These are phyloP conservation scores for Coemansia sp. DNA, from an alignment of 192 early-diverging fungal genomes.

Conservation along the genomic window DNA sequence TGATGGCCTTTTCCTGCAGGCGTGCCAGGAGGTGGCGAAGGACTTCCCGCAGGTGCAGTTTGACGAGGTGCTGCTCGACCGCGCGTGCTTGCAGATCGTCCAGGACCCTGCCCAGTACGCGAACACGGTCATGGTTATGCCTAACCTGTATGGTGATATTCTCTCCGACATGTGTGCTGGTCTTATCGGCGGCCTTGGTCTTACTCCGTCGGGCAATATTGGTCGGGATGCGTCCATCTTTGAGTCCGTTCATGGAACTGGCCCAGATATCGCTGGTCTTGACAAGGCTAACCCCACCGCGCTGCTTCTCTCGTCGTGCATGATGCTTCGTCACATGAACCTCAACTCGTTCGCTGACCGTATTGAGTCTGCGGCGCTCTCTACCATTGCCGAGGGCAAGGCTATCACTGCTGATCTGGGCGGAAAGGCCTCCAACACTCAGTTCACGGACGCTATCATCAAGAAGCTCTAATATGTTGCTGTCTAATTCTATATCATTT, in stretches of 20 bases:
- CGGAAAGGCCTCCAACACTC: conserved; percentile 76
- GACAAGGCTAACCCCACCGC: conserved; percentile 96
- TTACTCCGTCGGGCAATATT: conserved; percentile 99
- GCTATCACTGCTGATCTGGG: conserved; percentile 88
- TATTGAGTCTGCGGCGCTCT: conserved; percentile 90
- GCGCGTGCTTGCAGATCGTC: conserved; percentile 92
- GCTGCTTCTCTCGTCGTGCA: conserved; percentile 88
- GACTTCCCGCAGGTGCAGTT: conserved; percentile 92
- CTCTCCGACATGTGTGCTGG: conserved; percentile 97
- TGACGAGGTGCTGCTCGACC: conserved; percentile 90
- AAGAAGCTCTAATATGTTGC: conserved; percentile 43
- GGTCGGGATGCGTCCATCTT: conserved; percentile 97
- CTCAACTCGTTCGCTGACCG: conserved; percentile 74
- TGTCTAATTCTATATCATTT: neutral
- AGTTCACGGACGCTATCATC: conserved; percentile 88
- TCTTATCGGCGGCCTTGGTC: conserved; percentile 95
- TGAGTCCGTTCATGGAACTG: conserved; percentile 93
- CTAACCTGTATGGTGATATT: conserved; percentile 99
- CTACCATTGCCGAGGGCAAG: conserved; percentile 93
- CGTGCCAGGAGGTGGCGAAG: conserved; percentile 86
- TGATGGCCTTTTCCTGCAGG: conserved; percentile 95
- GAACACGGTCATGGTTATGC: conserved; percentile 99
- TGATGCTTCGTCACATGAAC: conserved; percentile 98
- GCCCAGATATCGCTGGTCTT: conserved; percentile 97
- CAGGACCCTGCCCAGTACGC: conserved; percentile 88